phyloP scores from a whole-genome alignment of 2,329 filamentous ascomycete genomes.

The Nemania sp. region DNA sequence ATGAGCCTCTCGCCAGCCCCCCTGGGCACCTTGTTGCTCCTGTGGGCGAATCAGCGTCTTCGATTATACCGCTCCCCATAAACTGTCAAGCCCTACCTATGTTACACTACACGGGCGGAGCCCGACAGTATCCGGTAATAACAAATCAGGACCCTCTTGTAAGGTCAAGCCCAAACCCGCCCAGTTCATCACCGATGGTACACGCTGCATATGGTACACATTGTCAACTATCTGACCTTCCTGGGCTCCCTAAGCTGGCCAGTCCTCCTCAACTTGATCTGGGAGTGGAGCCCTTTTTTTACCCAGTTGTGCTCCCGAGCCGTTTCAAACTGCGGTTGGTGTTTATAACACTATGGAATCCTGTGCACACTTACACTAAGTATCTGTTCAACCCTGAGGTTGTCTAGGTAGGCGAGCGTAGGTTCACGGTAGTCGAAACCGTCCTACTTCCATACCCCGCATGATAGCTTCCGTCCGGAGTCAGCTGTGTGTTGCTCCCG shows the following conservation, averaged over 20 bases:
- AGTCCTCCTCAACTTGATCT: constrained; percentile 9
- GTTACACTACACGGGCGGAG: background rate
- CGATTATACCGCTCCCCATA: background rate
- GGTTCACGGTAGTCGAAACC: background rate
- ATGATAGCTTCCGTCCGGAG: constrained; percentile 17
- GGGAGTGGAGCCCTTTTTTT: constrained; percentile 6
- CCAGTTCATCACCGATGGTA: too few relatives aligned
- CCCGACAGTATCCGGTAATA: constrained; percentile 4
- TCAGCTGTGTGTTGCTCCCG: constrained; percentile 17
- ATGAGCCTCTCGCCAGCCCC: background rate
- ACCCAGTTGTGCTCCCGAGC: background rate
- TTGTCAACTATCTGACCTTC: background rate
- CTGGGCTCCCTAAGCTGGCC: too few relatives aligned
- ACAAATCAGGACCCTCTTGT: constrained; percentile 2
- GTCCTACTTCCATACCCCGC: constrained; percentile 8
- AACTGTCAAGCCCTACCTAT: background rate
- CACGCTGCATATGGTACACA: too few relatives aligned
- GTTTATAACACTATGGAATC: too few relatives aligned
- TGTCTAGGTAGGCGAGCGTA: background rate
- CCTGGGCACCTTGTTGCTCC: background rate
- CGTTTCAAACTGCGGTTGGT: too few relatives aligned
- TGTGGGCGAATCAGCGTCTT: background rate
- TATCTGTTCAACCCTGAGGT: too few relatives aligned
- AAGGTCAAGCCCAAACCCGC: too few relatives aligned
- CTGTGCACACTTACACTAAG: background rate